These are phyloP conservation scores for Gnetum montanum DNA, from an alignment of 75 land plant species.

Conservation along the genomic window DNA sequence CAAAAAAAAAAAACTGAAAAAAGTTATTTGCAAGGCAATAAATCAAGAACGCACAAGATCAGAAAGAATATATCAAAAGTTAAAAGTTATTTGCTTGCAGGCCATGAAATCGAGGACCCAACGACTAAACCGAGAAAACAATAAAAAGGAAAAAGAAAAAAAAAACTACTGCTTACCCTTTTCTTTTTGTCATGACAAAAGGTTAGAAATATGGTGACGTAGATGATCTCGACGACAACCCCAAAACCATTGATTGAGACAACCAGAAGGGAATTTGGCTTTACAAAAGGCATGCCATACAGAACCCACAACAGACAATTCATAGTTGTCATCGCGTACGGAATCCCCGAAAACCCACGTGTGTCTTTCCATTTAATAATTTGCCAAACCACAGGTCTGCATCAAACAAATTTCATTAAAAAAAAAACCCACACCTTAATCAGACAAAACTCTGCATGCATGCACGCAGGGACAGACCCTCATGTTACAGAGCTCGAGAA, in stretches of 20 bases:
- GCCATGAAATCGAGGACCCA: too few relatives aligned
- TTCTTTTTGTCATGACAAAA: neutral
- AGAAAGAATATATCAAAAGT: too few relatives aligned
- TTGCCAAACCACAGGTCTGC: constrained; percentile 53
- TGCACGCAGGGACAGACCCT: too few relatives aligned
- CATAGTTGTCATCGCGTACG: constrained; percentile 54
- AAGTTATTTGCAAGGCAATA: too few relatives aligned
- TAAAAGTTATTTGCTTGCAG: too few relatives aligned
- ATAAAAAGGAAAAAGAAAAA: neutral
- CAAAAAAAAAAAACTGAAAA: too few relatives aligned
- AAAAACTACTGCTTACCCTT: neutral
- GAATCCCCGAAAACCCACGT: constrained; percentile 49
- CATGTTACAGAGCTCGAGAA: neutral
- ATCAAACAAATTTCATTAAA: neutral
- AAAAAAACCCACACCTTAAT: neutral
- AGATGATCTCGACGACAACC: constrained; percentile 33
- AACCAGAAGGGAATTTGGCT: constrained; percentile 50
- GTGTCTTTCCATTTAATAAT: constrained; percentile 39
- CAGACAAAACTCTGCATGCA: neutral
- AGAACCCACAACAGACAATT: constrained; percentile 78
- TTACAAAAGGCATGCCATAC: constrained; percentile 63
- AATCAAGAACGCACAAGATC: too few relatives aligned
- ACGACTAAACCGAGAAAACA: neutral
- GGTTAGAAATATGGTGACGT: constrained; percentile 28
- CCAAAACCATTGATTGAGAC: constrained; percentile 70